These are phyloP conservation scores for Pythium graminicola DNA, from an alignment of 352 stramenopile genomes.

Conservation along the genomic window DNA sequence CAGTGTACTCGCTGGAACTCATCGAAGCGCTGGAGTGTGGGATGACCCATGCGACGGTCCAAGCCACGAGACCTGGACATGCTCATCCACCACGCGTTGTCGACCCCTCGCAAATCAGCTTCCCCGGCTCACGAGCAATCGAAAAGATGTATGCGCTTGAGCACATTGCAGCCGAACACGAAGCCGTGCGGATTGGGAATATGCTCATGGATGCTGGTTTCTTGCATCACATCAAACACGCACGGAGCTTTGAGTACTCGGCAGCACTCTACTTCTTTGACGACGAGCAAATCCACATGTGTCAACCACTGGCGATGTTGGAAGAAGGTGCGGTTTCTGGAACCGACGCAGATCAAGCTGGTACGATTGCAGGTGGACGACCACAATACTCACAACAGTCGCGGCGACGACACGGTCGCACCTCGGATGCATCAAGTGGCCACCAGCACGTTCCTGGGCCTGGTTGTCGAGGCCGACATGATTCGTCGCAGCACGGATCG, in stretches of 20 bases:
- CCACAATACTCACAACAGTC: slow-evolving; percentile 8
- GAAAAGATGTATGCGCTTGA: slow-evolving; percentile 17
- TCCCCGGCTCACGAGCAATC: slow-evolving; percentile 23
- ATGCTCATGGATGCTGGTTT: slow-evolving; percentile 30
- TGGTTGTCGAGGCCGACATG: neutral
- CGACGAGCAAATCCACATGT: slow-evolving; percentile 24
- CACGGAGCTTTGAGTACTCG: slow-evolving; percentile 20
- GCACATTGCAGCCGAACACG: slow-evolving; percentile 9
- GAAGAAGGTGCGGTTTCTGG: slow-evolving; percentile 17
- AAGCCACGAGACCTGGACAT: neutral
- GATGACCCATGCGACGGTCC: neutral
- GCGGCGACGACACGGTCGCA: neutral
- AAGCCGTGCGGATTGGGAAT: slow-evolving; percentile 35
- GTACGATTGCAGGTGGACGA: neutral
- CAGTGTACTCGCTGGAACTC: slow-evolving; percentile 23
- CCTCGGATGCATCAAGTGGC: slow-evolving; percentile 4
- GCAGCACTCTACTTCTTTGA: slow-evolving; percentile 30
- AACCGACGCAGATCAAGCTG: slow-evolving; percentile 7
- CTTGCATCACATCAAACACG: slow-evolving; percentile 32
- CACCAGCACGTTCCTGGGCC: neutral
- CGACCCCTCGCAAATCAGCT: slow-evolving; percentile 16
- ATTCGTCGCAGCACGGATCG: slow-evolving; percentile 16
- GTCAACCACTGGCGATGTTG: slow-evolving; percentile 26
- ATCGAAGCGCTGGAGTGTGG: slow-evolving; percentile 16
- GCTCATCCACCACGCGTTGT: neutral